Evolutionary conservation across 805 yeast species (phyloP), one percentile per base, ranked within the genome.

Genomic region (Candida gorgasii): DNA sequence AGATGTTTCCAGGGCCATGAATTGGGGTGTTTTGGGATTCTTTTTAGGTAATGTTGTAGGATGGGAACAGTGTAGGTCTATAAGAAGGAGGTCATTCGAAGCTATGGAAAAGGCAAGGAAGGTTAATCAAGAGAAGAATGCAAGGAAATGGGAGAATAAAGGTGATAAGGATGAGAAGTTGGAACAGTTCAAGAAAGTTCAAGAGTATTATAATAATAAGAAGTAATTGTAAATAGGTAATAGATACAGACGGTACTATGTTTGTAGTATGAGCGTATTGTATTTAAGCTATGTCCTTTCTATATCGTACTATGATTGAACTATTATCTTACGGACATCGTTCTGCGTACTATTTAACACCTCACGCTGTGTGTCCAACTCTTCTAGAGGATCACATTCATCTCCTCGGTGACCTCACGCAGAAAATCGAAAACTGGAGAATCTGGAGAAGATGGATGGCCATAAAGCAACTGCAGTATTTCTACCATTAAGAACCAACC

Each of bases 41-140:
- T 63, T 86, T 43, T 59, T 89, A 15, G 97, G 97, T 0, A 80
- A 87, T 34, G 73, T 86, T 0, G 81, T 86, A 19, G 87, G 95
- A 1, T 90, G 96, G 96, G 97, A 90, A 59, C 96, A 89, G 63
- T 90, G 98, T 61, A 73, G 96, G 45, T 72, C 80, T 37, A 73
- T 79, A 36, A 73, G 95, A 59, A 73, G 83, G 54, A 76, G 79
- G 48, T 80, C 86, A 42, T 74, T 80, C 58, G 76, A 77, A 46
- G 80, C 82, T 44, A 84, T 90, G 36, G 81, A 79, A 44, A 63
- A 76, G 54, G 96, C 96, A 0, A 82, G 80, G 52, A 77, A 76
- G 44, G 69, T 51, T 43, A 71, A 61, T 40, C 57, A 50, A 43
- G 70, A 65, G 37, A 67, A 62, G 47, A 59, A 61, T 44, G 49